Conservation (phyloP, 2,329 filamentous ascomycete species). For the Hortaea sp. region DNA sequence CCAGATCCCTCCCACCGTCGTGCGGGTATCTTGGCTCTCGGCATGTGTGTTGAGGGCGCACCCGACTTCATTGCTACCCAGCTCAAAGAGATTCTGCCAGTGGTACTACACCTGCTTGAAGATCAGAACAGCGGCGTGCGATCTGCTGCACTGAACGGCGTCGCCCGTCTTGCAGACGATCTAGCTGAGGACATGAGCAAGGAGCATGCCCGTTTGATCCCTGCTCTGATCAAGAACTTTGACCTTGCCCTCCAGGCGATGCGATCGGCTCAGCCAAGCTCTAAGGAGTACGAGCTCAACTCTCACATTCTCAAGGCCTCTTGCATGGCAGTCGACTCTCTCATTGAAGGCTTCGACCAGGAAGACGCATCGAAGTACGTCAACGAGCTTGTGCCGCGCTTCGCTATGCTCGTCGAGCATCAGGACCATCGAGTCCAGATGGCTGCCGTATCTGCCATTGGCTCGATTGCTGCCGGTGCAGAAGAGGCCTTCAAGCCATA, state of each 20-base stretch:
- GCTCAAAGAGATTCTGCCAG: constrained; percentile 72
- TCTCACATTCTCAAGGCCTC: constrained; percentile 80
- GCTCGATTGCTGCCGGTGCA: constrained; percentile 79
- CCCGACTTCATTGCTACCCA: constrained; percentile 96
- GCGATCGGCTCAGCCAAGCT: constrained; percentile 36
- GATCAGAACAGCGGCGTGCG: constrained; percentile 79
- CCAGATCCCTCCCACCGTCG: constrained; percentile 69
- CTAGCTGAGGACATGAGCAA: constrained; percentile 80
- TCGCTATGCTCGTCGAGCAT: constrained; percentile 74
- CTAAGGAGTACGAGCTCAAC: constrained; percentile 56
- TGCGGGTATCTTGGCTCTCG: constrained; percentile 82
- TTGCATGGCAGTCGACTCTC: constrained; percentile 81
- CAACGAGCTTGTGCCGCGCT: constrained; percentile 69
- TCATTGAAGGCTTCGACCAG: constrained; percentile 75
- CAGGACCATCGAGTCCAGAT: constrained; percentile 84
- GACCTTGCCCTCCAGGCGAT: constrained; percentile 64
- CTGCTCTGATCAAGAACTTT: constrained; percentile 77
- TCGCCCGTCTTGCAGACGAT: constrained; percentile 86
- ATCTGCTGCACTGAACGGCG: constrained; percentile 74
- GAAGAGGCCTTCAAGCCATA: constrained; percentile 79
- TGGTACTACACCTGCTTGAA: constrained; percentile 71
- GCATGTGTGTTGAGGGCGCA: constrained; percentile 90
- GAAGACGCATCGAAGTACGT: constrained; percentile 76
- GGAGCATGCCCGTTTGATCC: constrained; percentile 76
- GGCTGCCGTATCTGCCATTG: constrained; percentile 77